A percentile compares a stretch with the other conserved stretches of the same genome.
phyloP scores from a whole-genome alignment of 768 basidiomycete species.

The Sutorius australiensis region DNA sequence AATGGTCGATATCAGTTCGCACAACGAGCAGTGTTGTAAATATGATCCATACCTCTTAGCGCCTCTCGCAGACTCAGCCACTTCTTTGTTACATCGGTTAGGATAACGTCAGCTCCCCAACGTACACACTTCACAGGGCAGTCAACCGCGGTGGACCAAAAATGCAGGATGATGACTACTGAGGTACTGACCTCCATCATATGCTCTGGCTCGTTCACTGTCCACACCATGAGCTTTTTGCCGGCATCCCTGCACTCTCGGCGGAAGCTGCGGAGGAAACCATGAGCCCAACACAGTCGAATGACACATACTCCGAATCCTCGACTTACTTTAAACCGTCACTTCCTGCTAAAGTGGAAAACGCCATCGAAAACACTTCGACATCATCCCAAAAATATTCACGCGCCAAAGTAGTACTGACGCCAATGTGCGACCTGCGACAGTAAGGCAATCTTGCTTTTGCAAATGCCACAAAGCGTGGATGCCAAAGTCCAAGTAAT shows the following conservation, averaged over 20 bases:
- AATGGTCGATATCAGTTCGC: neutral
- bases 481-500: slow-evolving; percentile 86
- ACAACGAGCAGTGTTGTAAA: neutral
- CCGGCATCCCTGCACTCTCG: slow-evolving; percentile 72
- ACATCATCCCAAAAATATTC: slow-evolving; percentile 89
- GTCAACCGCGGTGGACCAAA: neutral
- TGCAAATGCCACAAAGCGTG: slow-evolving; percentile 78
- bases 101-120: slow-evolving; percentile 75
- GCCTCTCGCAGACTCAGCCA: slow-evolving; percentile 63
- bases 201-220: slow-evolving; percentile 83
- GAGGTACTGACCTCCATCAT: slow-evolving; percentile 78
- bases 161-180: slow-evolving; percentile 17
- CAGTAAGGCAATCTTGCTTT: slow-evolving; percentile 76
- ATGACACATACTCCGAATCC: neutral
- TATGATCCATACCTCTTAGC: slow-evolving; percentile 46
- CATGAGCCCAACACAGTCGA: neutral
- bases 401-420: slow-evolving; percentile 65
- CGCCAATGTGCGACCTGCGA: slow-evolving; percentile 81
- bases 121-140: slow-evolving; percentile 53
- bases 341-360: slow-evolving; percentile 60
- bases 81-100: slow-evolving; percentile 69
- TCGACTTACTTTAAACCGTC: slow-evolving; percentile 66
- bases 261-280: slow-evolving; percentile 55
- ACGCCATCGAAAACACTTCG: slow-evolving; percentile 82
- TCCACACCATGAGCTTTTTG: slow-evolving; percentile 93